phyloP scores from a whole-genome alignment of 2,329 filamentous ascomycete genomes.

The Epicoccum nigrum region DNA sequence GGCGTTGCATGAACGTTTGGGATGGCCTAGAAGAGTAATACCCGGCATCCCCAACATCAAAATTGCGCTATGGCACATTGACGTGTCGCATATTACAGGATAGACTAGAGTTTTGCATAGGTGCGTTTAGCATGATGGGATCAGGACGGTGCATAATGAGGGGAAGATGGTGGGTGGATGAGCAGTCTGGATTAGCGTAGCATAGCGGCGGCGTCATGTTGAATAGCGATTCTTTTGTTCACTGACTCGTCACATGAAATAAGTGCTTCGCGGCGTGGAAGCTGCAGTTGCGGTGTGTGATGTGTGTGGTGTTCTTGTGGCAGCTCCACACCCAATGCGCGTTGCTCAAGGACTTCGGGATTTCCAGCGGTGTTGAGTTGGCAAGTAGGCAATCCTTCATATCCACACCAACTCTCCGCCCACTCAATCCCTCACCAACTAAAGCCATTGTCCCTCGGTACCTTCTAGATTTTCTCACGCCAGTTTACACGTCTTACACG shows the following conservation, averaged over 20 bases:
- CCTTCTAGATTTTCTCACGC: not conserved
- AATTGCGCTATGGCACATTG: conserved; percentile 9
- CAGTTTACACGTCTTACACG: not conserved
- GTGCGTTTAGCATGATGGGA: conserved; percentile 5
- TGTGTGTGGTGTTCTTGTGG: conserved; percentile 1
- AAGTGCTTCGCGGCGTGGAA: not conserved
- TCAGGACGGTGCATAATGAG: conserved; percentile 6
- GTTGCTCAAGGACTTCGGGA: not conserved
- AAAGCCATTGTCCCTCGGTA: not conserved
- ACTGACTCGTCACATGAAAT: conserved; percentile 5
- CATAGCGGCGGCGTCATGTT: conserved; percentile 19
- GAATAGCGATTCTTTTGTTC: conserved; percentile 4
- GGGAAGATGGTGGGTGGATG: not conserved
- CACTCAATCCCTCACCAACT: not conserved
- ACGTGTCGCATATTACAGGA: conserved; percentile 19
- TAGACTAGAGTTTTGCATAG: conserved; percentile 19
- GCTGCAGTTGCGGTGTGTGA: conserved; percentile 4
- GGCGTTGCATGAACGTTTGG: conserved; percentile 44
- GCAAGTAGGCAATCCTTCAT: not conserved
- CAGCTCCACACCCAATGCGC: not conserved
- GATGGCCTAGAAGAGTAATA: conserved; percentile 23
- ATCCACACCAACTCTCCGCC: not conserved
- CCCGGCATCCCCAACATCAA: conserved; percentile 22
- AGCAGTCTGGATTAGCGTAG: conserved; percentile 6
- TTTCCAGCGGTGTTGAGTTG: not conserved